Percentiles rank a stretch among this genome's conserved stretches.
Evolutionary conservation across 1,284 basidiomycete genomes (phyloP).

Genomic region (Tylopilus orsonianus): DNA sequence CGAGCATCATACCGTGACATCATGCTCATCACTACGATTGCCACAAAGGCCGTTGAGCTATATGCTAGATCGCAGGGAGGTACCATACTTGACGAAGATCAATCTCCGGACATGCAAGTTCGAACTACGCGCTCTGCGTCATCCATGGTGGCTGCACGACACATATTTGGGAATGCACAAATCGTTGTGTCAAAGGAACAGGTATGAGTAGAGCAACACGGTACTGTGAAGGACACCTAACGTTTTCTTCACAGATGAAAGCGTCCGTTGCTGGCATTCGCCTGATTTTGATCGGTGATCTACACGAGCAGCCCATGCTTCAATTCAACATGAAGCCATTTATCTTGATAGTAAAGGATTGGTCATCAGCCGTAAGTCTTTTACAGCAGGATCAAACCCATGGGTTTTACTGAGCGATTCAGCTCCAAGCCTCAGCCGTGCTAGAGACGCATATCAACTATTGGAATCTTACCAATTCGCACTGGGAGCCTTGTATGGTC

Average conservation of each 20-base stretch:
- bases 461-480: constrained; percentile 97
- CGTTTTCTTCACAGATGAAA: constrained; percentile 55
- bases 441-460: constrained; percentile 87
- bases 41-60: constrained; percentile 80
- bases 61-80: constrained; percentile 41
- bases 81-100: constrained; percentile 1
- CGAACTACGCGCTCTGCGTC: constrained; percentile 5
- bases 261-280: constrained; percentile 89
- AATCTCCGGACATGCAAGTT: constrained; percentile 10
- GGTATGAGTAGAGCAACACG: constrained; percentile 39
- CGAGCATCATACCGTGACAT: constrained; percentile 94
- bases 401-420: constrained; percentile 14
- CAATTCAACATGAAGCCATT: constrained; percentile 89
- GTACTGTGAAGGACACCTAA: constrained; percentile 1
- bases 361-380: constrained; percentile 81
- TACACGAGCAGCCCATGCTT: constrained; percentile 93
- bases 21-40: constrained; percentile 84
- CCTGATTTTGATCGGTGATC: constrained; percentile 91
- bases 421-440: constrained; percentile 83
- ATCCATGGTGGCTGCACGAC: constrained; percentile 24
- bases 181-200: constrained; percentile 81
- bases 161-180: constrained; percentile 51
- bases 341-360: constrained; percentile 83
- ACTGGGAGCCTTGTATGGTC: constrained; percentile 92
- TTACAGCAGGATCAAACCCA: neutral